Base-by-base conservation (phyloP, 2,329 filamentous ascomycete genomes). In the Drechmeria coniospora region DNA sequence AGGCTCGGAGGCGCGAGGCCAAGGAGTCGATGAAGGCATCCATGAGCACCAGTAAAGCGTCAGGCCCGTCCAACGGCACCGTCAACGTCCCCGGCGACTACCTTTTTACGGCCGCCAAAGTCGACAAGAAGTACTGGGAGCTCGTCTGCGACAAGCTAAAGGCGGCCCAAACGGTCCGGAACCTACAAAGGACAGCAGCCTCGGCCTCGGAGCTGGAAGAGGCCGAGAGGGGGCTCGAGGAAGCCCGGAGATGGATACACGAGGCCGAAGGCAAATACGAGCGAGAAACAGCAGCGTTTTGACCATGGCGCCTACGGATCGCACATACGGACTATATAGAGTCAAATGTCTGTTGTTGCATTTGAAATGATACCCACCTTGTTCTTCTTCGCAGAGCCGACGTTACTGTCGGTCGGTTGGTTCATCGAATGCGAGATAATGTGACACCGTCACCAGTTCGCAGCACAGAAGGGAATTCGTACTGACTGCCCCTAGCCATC, bases 141-240 rank as follows among this genome's bases (percentile, higher is more conserved):
- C 40, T 56, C 10, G 47, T 56, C 5, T 56, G 53, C 36, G 55
- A 54, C 23, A 58, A 57, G 39, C 36, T 58, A 11, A 44, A 47
- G n/a, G 53, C 53, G 8, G 46, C 54, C 0, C 55, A 58, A 36
- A 40, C 44, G 11, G 42, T 50, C 15, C 43, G 46, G n/a, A 45
- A 53, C 12, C 28, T 53, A 16, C 36, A 41, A 29, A 43, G 45
- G 28, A 32, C 29, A 12, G 44, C 44, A 4, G 36, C 42, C 5
- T 33, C 39, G 5, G 27, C 34, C 0, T 41, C 49, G 22, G 41
- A 45, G 23, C 32, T 48, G n/a, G 35, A 42, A 19, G 32, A 43
- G 28, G 49, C 47, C 7, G 45, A 53, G 34, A 32, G 34, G 16
- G 34, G 33, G 3, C 43, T 54, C 11, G 37, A 42, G 11, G 36